These are phyloP conservation scores for Blepharisma japonicum DNA, from an alignment of 73 alveolate genomes.

Conservation along the genomic window DNA sequence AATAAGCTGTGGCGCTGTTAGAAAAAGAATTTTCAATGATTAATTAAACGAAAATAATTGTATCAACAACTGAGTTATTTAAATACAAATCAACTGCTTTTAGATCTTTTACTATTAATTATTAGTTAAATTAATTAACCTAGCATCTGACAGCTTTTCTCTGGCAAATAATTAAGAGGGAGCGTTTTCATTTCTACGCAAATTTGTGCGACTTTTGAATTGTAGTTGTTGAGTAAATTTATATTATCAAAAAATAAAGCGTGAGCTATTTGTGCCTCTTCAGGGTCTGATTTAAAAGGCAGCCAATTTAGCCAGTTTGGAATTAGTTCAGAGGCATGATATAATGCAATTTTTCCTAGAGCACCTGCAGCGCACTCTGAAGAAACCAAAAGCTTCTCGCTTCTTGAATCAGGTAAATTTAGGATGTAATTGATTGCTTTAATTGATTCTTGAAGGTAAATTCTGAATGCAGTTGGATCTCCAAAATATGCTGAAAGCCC, in stretches of 20 bases:
- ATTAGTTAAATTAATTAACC: no score
- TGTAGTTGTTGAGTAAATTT: no score
- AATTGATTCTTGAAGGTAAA: background rate
- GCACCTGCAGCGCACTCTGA: slow-evolving; percentile 18
- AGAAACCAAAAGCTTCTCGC: background rate
- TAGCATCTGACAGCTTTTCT: no score
- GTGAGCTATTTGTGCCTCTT: background rate
- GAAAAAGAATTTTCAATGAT: no score
- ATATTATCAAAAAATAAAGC: background rate
- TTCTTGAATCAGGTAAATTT: background rate
- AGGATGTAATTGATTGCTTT: background rate
- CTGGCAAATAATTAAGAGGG: no score
- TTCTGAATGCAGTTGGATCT: background rate
- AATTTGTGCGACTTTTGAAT: no score
- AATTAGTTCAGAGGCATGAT: background rate
- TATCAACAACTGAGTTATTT: no score
- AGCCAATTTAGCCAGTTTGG: slow-evolving; percentile 4
- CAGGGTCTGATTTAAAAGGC: slow-evolving; percentile 21
- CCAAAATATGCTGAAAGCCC: slow-evolving; percentile 5
- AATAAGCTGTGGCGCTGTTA: no score
- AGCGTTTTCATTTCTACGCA: no score
- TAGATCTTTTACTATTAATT: no score
- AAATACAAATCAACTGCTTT: no score
- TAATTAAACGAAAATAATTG: no score
- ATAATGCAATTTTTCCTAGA: slow-evolving; percentile 14